Percentiles rank a stretch among this genome's conserved stretches.
phyloP scores from a whole-genome alignment of 768 basidiomycete genomes.

The Sporobolomyces roseus region DNA sequence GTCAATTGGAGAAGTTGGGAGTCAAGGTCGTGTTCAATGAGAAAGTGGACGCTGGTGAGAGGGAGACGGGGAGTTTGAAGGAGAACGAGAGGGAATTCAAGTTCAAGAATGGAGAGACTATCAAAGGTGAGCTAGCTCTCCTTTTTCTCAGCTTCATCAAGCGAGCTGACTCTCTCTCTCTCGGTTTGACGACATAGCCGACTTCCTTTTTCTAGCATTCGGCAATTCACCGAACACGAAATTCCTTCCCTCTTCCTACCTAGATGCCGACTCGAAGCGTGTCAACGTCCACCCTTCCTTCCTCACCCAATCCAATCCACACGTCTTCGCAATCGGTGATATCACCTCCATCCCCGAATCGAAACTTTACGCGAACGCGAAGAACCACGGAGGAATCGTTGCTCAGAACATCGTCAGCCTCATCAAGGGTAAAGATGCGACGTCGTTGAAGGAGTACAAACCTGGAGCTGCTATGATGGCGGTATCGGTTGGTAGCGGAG shows the following conservation, averaged over 20 bases:
- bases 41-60: not conserved
- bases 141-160: not conserved
- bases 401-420: constrained; percentile 21
- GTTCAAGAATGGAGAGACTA: not conserved
- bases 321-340: constrained; percentile 30
- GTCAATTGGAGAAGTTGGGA: constrained; percentile 20
- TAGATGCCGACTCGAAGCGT: constrained; percentile 12
- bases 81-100: constrained; percentile 4
- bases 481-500: constrained; percentile 17
- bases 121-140: constrained; percentile 12
- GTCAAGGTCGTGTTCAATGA: constrained; percentile 7
- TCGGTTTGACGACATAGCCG: constrained; percentile 14
- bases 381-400: constrained; percentile 18
- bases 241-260: constrained; percentile 6
- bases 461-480: constrained; percentile 12
- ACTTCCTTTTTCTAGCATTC: constrained; percentile 34
- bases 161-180: not conserved
- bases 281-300: constrained; percentile 21
- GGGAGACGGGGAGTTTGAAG: constrained; percentile 18
- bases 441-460: constrained; percentile 15
- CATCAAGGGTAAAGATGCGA: not conserved
- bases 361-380: constrained; percentile 17
- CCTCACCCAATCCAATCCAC: constrained; percentile 3
- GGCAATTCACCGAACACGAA: constrained; percentile 16
- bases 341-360: constrained; percentile 17